phyloP scores from a whole-genome alignment of 495 filamentous ascomycete species.

The Immersiella caudata region DNA sequence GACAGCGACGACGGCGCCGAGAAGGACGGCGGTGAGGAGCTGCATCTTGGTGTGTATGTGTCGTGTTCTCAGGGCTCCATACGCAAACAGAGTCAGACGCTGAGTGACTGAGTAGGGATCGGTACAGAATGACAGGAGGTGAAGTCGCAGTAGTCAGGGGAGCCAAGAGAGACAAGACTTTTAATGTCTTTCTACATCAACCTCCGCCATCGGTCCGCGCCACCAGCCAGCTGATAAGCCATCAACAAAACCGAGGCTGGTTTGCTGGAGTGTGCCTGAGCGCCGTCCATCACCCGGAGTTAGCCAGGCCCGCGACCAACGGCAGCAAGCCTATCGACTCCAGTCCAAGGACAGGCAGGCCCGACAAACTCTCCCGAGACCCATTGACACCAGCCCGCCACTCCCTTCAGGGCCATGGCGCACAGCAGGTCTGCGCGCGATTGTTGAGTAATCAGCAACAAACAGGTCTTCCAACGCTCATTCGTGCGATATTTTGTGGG shows the following conservation, averaged over 20 bases:
- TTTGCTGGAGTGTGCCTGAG: not conserved
- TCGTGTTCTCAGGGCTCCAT: not conserved
- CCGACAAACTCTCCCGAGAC: too few relatives aligned
- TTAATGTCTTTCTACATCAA: not conserved
- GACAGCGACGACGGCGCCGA: slow-evolving; percentile 29
- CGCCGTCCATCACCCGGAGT: not conserved
- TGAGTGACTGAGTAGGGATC: not conserved
- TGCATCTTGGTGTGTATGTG: slow-evolving; percentile 10
- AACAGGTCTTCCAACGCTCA: too few relatives aligned
- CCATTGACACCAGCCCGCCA: too few relatives aligned
- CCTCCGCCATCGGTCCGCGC: not conserved
- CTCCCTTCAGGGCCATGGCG: too few relatives aligned
- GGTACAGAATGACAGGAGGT: not conserved
- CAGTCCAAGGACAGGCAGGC: too few relatives aligned
- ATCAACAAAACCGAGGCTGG: not conserved
- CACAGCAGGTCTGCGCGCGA: too few relatives aligned
- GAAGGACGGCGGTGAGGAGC: slow-evolving; percentile 27
- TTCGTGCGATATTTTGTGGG: too few relatives aligned
- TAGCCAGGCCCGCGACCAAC: not conserved
- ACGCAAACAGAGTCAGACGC: not conserved
- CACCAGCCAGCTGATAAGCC: not conserved
- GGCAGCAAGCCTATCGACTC: not conserved
- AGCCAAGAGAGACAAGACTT: not conserved
- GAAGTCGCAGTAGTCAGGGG: not conserved
- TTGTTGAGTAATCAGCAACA: too few relatives aligned